Evolutionary conservation across 1,284 basidiomycete species (phyloP).

Genomic region (Leccinum ponderosum): DNA sequence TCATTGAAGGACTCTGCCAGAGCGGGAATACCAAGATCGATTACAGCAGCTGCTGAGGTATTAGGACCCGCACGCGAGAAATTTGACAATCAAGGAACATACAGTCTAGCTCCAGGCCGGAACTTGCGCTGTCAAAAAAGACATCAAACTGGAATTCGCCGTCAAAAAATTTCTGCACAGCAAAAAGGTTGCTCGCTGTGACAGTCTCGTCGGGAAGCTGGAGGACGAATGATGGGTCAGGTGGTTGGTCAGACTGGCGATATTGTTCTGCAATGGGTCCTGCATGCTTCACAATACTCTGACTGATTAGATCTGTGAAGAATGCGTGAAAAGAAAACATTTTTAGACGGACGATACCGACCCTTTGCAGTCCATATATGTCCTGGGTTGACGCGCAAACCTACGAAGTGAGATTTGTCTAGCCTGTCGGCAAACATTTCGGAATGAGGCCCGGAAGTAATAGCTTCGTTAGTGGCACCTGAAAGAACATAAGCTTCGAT

Average conservation of each 20-base stretch:
- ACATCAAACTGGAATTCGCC: conserved; percentile 87
- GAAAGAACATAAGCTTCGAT: conserved; percentile 8
- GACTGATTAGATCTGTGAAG: conserved; percentile 62
- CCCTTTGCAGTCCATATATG: conserved; percentile 87
- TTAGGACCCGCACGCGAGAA: conserved; percentile 14
- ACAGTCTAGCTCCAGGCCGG: conserved; percentile 64
- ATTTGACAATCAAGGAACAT: conserved; percentile 25
- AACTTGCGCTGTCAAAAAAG: conserved; percentile 75
- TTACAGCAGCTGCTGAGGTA: conserved; percentile 45
- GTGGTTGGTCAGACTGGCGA: conserved; percentile 51
- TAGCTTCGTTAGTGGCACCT: conserved; percentile 60
- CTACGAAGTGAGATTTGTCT: conserved; percentile 74
- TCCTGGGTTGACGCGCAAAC: conserved; percentile 61
- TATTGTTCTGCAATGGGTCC: conserved; percentile 57
- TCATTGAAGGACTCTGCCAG: conserved; percentile 59
- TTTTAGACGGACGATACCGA: conserved; percentile 27
- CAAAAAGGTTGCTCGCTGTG: conserved; percentile 77
- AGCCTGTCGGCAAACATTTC: conserved; percentile 62
- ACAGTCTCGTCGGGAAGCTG: conserved; percentile 76
- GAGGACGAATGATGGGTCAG: conserved; percentile 79
- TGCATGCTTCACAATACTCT: conserved; percentile 61
- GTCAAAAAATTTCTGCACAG: conserved; percentile 83
- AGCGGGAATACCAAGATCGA: conserved; percentile 70
- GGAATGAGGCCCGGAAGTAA: conserved; percentile 56
- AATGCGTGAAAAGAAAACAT: background rate